Percentiles rank a stretch among this genome's conserved stretches.
phyloP scores from a whole-genome alignment of 441 rosid species.

The Gossypium davidsonii region DNA sequence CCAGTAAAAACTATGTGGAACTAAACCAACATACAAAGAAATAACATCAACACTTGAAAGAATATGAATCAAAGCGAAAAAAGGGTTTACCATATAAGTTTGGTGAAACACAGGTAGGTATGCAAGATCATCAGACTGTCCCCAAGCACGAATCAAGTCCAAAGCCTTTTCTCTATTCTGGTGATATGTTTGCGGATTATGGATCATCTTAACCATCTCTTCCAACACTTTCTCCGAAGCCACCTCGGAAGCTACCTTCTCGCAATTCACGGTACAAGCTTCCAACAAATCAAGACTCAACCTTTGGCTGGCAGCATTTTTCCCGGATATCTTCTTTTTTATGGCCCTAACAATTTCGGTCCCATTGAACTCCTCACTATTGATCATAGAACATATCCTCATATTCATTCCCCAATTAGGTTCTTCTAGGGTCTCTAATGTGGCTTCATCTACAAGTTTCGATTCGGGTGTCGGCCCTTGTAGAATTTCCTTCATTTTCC shows the following conservation, averaged over 20 bases:
- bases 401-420: slow-evolving; percentile 88
- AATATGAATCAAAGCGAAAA: not conserved
- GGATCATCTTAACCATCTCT: slow-evolving; percentile 81
- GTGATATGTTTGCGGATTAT: slow-evolving; percentile 43
- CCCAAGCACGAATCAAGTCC: slow-evolving; percentile 81
- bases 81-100: slow-evolving; percentile 45
- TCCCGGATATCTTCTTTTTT: slow-evolving; percentile 62
- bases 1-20: not conserved
- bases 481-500: slow-evolving; percentile 74
- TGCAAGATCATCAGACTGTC: slow-evolving; percentile 66
- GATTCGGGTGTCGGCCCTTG: slow-evolving; percentile 76
- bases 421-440: slow-evolving; percentile 59
- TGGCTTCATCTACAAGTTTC: slow-evolving; percentile 84
- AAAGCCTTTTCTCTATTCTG: slow-evolving; percentile 52
- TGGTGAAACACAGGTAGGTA: slow-evolving; percentile 77
- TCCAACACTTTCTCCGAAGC: slow-evolving; percentile 82
- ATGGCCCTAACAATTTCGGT: slow-evolving; percentile 63
- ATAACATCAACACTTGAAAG: not conserved
- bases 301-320: slow-evolving; percentile 49
- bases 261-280: slow-evolving; percentile 74
- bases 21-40: not conserved
- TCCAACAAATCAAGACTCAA: slow-evolving; percentile 79
- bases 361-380: slow-evolving; percentile 53
- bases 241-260: slow-evolving; percentile 75
- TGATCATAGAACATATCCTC: slow-evolving; percentile 83